These are phyloP conservation scores for Penicillium samsonianum DNA, from an alignment of 495 filamentous ascomycete genomes.

Conservation along the genomic window DNA sequence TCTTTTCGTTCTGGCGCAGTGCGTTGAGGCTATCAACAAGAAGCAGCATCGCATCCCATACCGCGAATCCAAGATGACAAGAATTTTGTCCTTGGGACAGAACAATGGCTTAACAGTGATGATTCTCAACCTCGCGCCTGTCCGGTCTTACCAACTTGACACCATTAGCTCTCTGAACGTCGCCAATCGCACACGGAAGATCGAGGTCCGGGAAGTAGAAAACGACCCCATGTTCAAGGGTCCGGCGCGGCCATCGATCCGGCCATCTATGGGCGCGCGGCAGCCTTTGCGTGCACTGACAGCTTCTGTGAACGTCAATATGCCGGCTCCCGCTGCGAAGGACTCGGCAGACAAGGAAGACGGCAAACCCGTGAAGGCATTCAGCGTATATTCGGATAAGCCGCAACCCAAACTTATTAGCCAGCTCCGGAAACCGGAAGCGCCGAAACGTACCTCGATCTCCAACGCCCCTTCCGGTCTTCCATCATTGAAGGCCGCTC, in stretches of 20 bases:
- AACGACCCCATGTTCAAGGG: conserved; percentile 86
- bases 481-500: conserved; percentile 34
- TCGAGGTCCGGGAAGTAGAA: conserved; percentile 91
- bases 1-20: conserved; percentile 91
- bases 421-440: conserved; percentile 44
- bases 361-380: conserved; percentile 74
- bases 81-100: conserved; percentile 88
- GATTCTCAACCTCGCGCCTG: conserved; percentile 91
- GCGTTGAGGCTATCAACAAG: conserved; percentile 88
- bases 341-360: conserved; percentile 55
- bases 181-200: conserved; percentile 93
- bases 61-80: conserved; percentile 95
- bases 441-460: conserved; percentile 41
- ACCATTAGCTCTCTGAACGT: conserved; percentile 93
- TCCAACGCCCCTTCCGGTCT: conserved; percentile 33
- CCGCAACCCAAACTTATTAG: conserved; percentile 45
- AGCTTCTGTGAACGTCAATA: conserved; percentile 59
- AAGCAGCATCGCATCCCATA: conserved; percentile 85
- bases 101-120: conserved; percentile 95
- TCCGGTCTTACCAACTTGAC: conserved; percentile 87
- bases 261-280: conserved; percentile 53
- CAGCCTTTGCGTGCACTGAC: conserved; percentile 78
- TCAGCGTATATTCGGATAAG: conserved; percentile 79
- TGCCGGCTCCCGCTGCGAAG: conserved; percentile 47
- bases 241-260: conserved; percentile 52